These are phyloP conservation scores for Viridothelium virens DNA, from an alignment of 495 filamentous ascomycete species.

Conservation along the genomic window DNA sequence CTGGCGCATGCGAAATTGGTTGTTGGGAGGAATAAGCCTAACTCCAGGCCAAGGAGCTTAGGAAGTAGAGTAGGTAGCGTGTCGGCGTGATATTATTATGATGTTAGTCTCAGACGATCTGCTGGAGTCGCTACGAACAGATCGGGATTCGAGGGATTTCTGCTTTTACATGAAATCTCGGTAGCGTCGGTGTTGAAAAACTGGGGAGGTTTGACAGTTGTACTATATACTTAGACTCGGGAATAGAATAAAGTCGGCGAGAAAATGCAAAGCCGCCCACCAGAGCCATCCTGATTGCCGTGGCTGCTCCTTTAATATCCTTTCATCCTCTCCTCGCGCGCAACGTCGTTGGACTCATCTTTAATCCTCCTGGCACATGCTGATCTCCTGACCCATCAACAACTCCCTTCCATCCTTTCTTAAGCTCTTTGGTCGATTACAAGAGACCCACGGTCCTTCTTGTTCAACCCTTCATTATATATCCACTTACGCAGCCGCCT, in stretches of 20 bases:
- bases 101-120: neutral
- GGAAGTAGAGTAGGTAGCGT: neutral
- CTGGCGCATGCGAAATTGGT: constrained; percentile 22
- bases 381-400: neutral
- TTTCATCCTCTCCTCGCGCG: neutral
- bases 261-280: neutral
- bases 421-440: neutral
- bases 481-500: constrained; percentile 7
- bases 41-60: neutral
- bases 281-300: neutral
- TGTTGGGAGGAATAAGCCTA: neutral
- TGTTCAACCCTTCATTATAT: neutral
- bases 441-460: neutral
- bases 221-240: neutral
- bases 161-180: neutral
- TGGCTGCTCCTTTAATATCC: neutral
- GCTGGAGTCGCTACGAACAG: neutral
- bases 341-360: neutral
- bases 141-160: neutral
- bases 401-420: neutral
- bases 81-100: neutral
- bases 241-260: neutral
- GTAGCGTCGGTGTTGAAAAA: no score
- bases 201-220: no score
- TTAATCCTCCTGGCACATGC: neutral